Percentiles rank a stretch among this genome's conserved stretches.
Evolutionary conservation across 768 basidiomycete genomes (phyloP).

Genomic region (Lanmaoa pseudosensibilis): DNA sequence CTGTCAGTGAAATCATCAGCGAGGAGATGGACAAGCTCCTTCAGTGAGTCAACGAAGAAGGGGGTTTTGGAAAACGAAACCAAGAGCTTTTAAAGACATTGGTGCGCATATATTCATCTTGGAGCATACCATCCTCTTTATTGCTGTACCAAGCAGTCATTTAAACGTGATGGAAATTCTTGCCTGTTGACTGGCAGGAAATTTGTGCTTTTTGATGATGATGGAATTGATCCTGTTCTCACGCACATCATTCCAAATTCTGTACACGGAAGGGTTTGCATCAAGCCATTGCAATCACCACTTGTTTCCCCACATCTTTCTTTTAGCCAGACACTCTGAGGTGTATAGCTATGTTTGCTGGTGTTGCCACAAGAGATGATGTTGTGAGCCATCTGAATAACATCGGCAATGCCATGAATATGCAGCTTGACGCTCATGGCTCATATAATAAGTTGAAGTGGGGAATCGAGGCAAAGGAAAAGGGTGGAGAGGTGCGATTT

Average conservation of each 20-base stretch:
- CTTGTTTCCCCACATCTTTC: neutral
- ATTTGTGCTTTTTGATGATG: neutral
- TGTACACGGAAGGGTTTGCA: too few species aligned
- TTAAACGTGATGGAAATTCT: neutral
- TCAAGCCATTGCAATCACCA: neutral
- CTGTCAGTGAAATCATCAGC: neutral
- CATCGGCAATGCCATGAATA: too few species aligned
- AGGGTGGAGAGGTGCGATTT: too few species aligned
- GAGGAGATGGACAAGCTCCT: neutral
- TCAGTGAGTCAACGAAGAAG: neutral
- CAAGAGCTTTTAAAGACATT: slow-evolving; percentile 2
- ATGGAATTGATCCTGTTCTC: neutral
- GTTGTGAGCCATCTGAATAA: too few species aligned
- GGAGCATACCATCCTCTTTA: neutral
- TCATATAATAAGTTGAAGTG: too few species aligned
- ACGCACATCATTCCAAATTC: too few species aligned
- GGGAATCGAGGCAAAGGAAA: too few species aligned
- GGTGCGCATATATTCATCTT: slow-evolving; percentile 3
- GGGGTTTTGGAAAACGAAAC: neutral
- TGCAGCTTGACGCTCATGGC: too few species aligned
- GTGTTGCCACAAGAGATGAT: too few species aligned
- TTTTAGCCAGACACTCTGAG: slow-evolving; percentile 4
- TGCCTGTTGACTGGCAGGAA: neutral
- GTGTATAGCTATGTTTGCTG: neutral
- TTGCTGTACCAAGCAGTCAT: neutral